Percentiles rank a stretch among this genome's conserved stretches.
phyloP scores from a whole-genome alignment of 2,329 filamentous ascomycete species.

The Pseudopithomyces chartarum region DNA sequence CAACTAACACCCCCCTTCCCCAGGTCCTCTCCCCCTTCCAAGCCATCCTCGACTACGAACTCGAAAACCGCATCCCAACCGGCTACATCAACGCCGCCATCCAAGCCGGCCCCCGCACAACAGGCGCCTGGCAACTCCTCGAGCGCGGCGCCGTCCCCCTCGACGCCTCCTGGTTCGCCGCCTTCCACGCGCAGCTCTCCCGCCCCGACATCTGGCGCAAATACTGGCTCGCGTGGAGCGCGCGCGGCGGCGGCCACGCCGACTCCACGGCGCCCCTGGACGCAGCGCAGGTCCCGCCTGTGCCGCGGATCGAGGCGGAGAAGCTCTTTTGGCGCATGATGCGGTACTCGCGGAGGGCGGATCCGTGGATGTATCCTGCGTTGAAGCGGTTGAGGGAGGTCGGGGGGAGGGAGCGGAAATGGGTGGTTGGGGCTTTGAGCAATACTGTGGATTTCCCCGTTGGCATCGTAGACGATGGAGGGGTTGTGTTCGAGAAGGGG shows the following conservation, averaged over 20 bases:
- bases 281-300: constrained; percentile 55
- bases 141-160: constrained; percentile 83
- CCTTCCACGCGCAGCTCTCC: constrained; percentile 76
- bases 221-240: constrained; percentile 50
- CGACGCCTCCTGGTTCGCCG: constrained; percentile 74
- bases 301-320: constrained; percentile 77
- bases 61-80: constrained; percentile 73
- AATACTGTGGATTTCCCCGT: constrained; percentile 89
- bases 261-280: constrained; percentile 36
- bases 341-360: constrained; percentile 69
- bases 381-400: constrained; percentile 68
- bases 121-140: constrained; percentile 83
- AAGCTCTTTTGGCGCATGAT: constrained; percentile 93
- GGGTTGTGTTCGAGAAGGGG: constrained; percentile 45
- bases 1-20: neutral
- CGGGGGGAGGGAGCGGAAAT: constrained; percentile 45
- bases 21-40: constrained; percentile 92
- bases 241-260: constrained; percentile 18
- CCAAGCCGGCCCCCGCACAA: constrained; percentile 71
- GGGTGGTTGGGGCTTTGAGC: constrained; percentile 74
- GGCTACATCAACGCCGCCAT: constrained; percentile 95
- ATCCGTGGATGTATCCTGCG: constrained; percentile 89
- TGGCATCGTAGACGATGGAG: constrained; percentile 68
- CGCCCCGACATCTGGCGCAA: constrained; percentile 69
- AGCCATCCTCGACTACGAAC: constrained; percentile 89